Base-by-base conservation (phyloP, 2,329 filamentous ascomycete genomes). In the Diaporthe citri region DNA sequence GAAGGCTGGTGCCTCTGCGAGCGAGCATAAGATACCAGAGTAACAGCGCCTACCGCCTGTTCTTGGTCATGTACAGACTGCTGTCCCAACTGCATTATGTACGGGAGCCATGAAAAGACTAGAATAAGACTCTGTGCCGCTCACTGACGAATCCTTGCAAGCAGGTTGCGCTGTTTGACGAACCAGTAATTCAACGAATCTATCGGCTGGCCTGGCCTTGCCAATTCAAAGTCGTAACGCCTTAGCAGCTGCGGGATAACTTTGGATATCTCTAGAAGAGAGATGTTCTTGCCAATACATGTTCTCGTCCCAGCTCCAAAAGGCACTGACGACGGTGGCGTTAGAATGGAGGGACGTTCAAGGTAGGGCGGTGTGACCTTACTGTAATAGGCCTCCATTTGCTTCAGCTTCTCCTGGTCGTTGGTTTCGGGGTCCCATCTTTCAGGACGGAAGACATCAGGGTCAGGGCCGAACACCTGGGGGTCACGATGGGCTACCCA, bases 401-500 rank as follows among this genome's bases (percentile, higher is more conserved):
- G 48, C 51, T 46, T 70, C 28, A 69, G 64, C 34, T 41, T 70
- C 12, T 70, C 48, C n/a, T 31, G 13, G 51, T 22, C 36, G n/a
- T n/a, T 70, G 15, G 39, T 55, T 22, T 70, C 39, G n/a, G 51
- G 48, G 25, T 72, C 70, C 84, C 90, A 91, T 41, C 91, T 81
- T 78, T 92, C 90, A 0, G 91, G 91, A 5, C 87, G 81, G 78
- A 88, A 93, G 0, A 80, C 79, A 60, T 91, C 87, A 0, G 88
- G 87, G 76, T 93, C 88, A 4, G 56, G 56, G 1, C 90, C 91
- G 74, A 92, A 93, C 10, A 92, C 81, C 39, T 89, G 86, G 6
- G 85, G 83, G 9, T 88, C 84, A 0, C 88, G 86, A 77, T 93
- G 90, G 10, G 93, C 81, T 1, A 91, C 89, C 88, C 89, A 92